Conservation (phyloP, 352 stramenopile genomes). For the Globisporangium viniferum region DNA sequence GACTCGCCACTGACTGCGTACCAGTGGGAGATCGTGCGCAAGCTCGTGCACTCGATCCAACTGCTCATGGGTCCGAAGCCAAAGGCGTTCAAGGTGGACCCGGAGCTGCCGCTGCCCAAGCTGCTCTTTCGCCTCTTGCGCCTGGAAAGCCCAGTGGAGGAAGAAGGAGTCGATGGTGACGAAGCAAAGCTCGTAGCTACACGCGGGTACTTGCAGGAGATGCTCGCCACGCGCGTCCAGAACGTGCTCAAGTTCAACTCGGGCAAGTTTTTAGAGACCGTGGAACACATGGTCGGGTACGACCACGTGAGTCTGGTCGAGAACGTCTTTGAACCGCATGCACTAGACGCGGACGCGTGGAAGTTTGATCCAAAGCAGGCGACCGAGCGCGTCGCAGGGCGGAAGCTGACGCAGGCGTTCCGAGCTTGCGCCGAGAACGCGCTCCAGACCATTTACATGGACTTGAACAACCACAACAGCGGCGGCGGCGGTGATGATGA, state of each 20-base stretch:
- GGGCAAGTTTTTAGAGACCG: slow-evolving; percentile 29
- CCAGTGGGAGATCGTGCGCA: slow-evolving; percentile 44
- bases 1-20: slow-evolving; percentile 39
- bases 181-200: slow-evolving; percentile 13
- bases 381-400: slow-evolving; percentile 13
- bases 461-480: slow-evolving; percentile 8
- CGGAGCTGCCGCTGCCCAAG: slow-evolving; percentile 49
- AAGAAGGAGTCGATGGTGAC: not conserved
- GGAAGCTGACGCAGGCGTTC: slow-evolving; percentile 29
- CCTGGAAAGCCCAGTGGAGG: slow-evolving; percentile 5
- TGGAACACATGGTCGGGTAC: slow-evolving; percentile 55
- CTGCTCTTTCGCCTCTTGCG: slow-evolving; percentile 58
- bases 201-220: slow-evolving; percentile 44
- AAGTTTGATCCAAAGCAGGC: slow-evolving; percentile 26
- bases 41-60: slow-evolving; percentile 53
- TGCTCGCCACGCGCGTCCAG: slow-evolving; percentile 42
- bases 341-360: slow-evolving; percentile 31
- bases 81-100: slow-evolving; percentile 28
- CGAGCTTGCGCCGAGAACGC: slow-evolving; percentile 30
- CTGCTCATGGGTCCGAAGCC: slow-evolving; percentile 33
- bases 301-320: slow-evolving; percentile 24
- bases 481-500: not conserved
- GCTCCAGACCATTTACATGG: slow-evolving; percentile 24
- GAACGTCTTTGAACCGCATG: slow-evolving; percentile 34
- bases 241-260: slow-evolving; percentile 61